Percentiles rank a stretch among this genome's conserved stretches.
These are phyloP conservation scores for Nannochloropsis salina DNA, from an alignment of 108 stramenopile species.

Conservation along the genomic window DNA sequence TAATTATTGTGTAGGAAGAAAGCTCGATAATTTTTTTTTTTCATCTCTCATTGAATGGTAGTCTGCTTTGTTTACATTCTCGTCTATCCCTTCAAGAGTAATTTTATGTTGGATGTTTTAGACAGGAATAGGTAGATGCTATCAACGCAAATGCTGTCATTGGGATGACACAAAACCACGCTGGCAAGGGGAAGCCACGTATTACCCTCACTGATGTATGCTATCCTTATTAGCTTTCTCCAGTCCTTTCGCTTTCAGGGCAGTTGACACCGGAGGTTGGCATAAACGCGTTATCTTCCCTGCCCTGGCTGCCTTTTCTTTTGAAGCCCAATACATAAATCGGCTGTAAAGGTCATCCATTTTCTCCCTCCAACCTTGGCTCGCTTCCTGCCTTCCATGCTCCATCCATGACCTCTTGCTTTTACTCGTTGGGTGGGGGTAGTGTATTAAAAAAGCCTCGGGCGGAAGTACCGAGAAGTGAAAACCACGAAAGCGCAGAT, in stretches of 20 bases:
- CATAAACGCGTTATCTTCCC: not conserved
- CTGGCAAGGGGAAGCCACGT: no score
- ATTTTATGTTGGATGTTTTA: no score
- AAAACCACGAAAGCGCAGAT: slow-evolving; percentile 18
- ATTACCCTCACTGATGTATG: no score
- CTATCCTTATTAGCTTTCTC: no score
- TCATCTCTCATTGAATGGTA: no score
- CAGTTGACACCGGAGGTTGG: not conserved
- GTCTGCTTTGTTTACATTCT: no score
- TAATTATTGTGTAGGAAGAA: no score
- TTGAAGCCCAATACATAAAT: not conserved
- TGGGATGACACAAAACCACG: no score
- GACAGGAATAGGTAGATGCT: no score
- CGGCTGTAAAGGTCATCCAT: not conserved
- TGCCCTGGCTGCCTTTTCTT: not conserved
- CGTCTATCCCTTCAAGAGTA: no score
- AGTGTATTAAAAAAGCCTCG: not conserved
- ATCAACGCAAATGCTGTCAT: no score
- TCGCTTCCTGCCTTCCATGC: not conserved
- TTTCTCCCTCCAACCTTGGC: not conserved
- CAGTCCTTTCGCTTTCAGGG: not conserved
- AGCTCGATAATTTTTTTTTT: no score
- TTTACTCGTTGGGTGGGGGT: slow-evolving; percentile 1
- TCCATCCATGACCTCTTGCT: not conserved
- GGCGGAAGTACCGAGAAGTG: slow-evolving; percentile 21